Evolutionary conservation across 2,329 filamentous ascomycete genomes (phyloP).

Genomic region (Colletotrichum graminicola): DNA sequence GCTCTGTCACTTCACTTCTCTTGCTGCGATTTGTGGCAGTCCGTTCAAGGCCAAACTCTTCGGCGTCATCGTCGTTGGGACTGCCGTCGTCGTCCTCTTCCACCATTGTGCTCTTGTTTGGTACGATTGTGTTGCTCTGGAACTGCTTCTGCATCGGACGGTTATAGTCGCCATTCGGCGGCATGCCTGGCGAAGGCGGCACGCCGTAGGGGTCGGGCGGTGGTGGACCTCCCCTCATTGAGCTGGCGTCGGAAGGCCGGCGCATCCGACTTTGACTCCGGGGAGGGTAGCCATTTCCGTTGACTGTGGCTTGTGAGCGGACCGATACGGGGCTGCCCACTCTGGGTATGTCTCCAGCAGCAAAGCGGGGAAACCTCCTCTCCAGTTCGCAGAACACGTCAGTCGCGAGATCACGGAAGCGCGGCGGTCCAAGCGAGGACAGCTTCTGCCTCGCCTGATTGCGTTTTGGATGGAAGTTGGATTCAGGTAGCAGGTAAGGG

Average conservation of each 20-base stretch:
- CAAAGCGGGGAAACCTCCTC: conserved; percentile 86
- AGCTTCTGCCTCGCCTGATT: conserved; percentile 98
- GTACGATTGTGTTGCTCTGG: conserved; percentile 95
- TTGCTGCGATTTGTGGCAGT: conserved; percentile 43
- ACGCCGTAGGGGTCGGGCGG: conserved; percentile 62
- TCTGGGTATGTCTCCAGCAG: conserved; percentile 75
- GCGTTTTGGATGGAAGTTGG: conserved; percentile 93
- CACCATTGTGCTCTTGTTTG: conserved; percentile 97
- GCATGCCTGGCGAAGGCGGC: conserved; percentile 69
- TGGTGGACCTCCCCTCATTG: conserved; percentile 63
- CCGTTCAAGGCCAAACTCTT: conserved; percentile 72
- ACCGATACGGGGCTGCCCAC: conserved; percentile 76
- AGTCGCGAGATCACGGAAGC: conserved; percentile 92
- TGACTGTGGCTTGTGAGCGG: conserved; percentile 70
- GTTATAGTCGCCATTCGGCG: conserved; percentile 73
- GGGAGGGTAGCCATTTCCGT: conserved; percentile 65
- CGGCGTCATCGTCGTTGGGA: conserved; percentile 69
- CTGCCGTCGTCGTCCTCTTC: conserved; percentile 88
- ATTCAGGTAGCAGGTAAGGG: conserved; percentile 83
- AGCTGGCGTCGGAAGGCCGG: conserved; percentile 73
- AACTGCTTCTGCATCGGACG: conserved; percentile 89
- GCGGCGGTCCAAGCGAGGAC: conserved; percentile 85
- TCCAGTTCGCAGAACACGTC: conserved; percentile 98
- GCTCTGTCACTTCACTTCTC: conserved; percentile 49
- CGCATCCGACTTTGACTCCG: conserved; percentile 66